These are phyloP conservation scores for Dichotomocladium elegans DNA, from an alignment of 371 early-diverging fungal species.

Conservation along the genomic window DNA sequence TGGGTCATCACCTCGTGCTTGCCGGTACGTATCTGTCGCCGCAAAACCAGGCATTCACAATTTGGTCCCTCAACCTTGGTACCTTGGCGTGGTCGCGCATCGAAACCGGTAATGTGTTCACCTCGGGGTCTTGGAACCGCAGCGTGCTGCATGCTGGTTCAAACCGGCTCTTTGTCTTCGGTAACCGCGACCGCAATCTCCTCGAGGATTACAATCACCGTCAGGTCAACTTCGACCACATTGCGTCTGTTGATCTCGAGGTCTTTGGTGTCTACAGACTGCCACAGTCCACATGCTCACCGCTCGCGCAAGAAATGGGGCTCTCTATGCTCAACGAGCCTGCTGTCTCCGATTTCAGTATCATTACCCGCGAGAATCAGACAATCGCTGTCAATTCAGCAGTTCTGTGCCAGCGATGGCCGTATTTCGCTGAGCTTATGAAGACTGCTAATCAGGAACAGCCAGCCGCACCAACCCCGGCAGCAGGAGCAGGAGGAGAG, in stretches of 20 bases:
- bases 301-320: slow-evolving; percentile 46
- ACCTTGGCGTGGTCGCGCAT: slow-evolving; percentile 65
- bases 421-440: slow-evolving; percentile 49
- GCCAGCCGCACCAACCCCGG: background rate
- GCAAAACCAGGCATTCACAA: slow-evolving; percentile 59
- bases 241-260: slow-evolving; percentile 56
- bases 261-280: slow-evolving; percentile 54
- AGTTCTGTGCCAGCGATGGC: slow-evolving; percentile 66
- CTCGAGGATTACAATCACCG: slow-evolving; percentile 72
- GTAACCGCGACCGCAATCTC: slow-evolving; percentile 60
- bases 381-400: slow-evolving; percentile 56
- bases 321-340: slow-evolving; percentile 52
- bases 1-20: slow-evolving; percentile 72
- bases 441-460: slow-evolving; percentile 10
- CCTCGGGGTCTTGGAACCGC: slow-evolving; percentile 76
- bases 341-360: slow-evolving; percentile 51
- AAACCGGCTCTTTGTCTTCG: slow-evolving; percentile 64
- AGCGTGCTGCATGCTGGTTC: slow-evolving; percentile 56
- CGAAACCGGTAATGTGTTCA: slow-evolving; percentile 61
- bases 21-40: slow-evolving; percentile 70
- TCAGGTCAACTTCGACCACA: slow-evolving; percentile 55
- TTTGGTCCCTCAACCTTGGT: slow-evolving; percentile 71
- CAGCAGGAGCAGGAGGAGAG: too few relatives aligned
- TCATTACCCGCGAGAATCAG: slow-evolving; percentile 55
- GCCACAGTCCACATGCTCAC: slow-evolving; percentile 30